Percentiles rank a stretch among this genome's conserved stretches.
Conservation (phyloP, 305 asterid species). For the Euphrasia arctica region DNA sequence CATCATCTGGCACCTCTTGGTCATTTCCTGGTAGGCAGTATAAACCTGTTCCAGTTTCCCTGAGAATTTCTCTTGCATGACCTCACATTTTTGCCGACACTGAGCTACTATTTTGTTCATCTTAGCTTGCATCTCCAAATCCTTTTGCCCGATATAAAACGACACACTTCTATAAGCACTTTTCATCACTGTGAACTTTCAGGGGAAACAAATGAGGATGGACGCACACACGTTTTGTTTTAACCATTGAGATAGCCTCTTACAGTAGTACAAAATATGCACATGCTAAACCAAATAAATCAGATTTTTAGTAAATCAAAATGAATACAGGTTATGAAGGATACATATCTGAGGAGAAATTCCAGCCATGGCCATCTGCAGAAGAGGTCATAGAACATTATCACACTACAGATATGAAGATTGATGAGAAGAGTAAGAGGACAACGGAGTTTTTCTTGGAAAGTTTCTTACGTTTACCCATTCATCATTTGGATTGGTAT, state of each 20-base stretch:
- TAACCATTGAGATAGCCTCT: conserved; percentile 7
- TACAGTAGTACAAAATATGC: no score
- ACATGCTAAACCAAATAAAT: conserved; percentile 1
- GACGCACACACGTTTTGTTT: neutral
- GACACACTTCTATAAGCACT: conserved; percentile 75
- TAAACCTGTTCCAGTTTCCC: conserved; percentile 87
- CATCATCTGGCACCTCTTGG: conserved; percentile 81
- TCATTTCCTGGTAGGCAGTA: conserved; percentile 76
- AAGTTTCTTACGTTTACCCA: conserved; percentile 73
- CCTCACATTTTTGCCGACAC: conserved; percentile 79
- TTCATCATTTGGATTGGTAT: conserved; percentile 78
- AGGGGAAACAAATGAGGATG: conserved; percentile 32
- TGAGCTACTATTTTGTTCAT: conserved; percentile 76
- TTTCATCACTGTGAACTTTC: conserved; percentile 59
- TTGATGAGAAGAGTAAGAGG: conserved; percentile 13
- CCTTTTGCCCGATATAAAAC: conserved; percentile 87
- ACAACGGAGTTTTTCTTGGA: conserved; percentile 5
- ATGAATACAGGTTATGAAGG: conserved; percentile 36
- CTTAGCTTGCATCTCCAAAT: conserved; percentile 81
- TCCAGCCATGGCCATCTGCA: conserved; percentile 86
- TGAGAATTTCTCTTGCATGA: conserved; percentile 77
- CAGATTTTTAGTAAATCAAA: conserved; percentile 11
- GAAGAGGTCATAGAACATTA: conserved; percentile 24
- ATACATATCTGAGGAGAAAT: conserved; percentile 80
- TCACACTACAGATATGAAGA: no score